Conservation (phyloP, 768 basidiomycete species). For the Calocybe cyanea region DNA sequence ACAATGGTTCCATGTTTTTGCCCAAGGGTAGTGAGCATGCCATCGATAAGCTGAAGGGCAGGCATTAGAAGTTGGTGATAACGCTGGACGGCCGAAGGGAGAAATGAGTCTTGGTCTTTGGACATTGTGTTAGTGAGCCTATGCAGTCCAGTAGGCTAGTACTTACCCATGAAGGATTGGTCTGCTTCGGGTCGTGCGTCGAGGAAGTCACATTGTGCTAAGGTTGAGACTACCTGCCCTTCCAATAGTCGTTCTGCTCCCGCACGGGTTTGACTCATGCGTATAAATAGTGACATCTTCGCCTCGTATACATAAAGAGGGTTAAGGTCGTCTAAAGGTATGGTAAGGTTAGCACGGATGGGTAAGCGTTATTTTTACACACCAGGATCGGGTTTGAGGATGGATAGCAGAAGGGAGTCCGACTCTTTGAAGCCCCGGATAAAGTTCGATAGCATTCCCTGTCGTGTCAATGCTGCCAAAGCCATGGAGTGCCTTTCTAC, state of each 20-base stretch:
- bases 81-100: constrained; percentile 81
- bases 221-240: constrained; percentile 63
- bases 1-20: constrained; percentile 60
- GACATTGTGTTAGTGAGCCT: too few species aligned
- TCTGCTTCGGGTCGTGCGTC: constrained; percentile 83
- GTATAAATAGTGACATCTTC: constrained; percentile 85
- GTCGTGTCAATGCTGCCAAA: constrained; percentile 54
- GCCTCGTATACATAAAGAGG: constrained; percentile 92
- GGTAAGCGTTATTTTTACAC: constrained; percentile 17
- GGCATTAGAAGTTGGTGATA: constrained; percentile 92
- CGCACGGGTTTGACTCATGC: constrained; percentile 75
- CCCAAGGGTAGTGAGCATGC: constrained; percentile 75
- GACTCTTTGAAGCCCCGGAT: constrained; percentile 82
- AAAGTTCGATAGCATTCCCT: constrained; percentile 80
- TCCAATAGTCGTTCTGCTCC: constrained; percentile 87
- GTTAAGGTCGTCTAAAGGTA: constrained; percentile 73
- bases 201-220: constrained; percentile 85
- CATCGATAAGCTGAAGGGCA: constrained; percentile 75
- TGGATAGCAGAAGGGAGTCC: constrained; percentile 67
- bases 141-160: neutral
- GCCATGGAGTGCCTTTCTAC: constrained; percentile 65
- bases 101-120: constrained; percentile 78
- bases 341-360: neutral
- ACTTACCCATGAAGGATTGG: constrained; percentile 74
- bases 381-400: constrained; percentile 92